Evolutionary conservation across 345 rosid genomes (phyloP), one percentile per base, ranked within the genome.

Genomic region (Populus ilicifolia): DNA sequence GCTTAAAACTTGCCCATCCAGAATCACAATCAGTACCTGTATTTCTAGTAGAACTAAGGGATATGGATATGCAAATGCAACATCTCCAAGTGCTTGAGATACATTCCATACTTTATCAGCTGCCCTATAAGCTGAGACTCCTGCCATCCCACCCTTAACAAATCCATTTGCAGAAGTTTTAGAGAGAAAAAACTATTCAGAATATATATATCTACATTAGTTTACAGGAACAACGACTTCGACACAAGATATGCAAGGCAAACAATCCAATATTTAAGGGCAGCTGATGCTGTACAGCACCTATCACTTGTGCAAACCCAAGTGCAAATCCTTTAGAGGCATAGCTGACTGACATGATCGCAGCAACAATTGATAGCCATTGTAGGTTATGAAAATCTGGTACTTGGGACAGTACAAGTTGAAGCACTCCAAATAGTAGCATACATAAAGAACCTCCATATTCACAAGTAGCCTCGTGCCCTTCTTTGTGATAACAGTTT

Each of bases 321-420:
- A 90, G 92, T 61, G 72, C 90, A 1, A 84, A 67, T 65, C 94
- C 94, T 0, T 84, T 88, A 30, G 66, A 83, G 56, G 94, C 56
- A 73, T 90, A 89, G 52, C 86, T 20, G 39, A 88, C 84, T 72
- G 92, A 86, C 94, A 89, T 89, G 77, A 75, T 20, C 5, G 92
- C 89, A 66, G 94, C 89, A 38, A 84, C 6, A 30, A 85, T 8
- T 1, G 94, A 90, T 18, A 90, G 86, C 87, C 90, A 88, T 30
- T 70, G 46, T 68, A 90, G 79, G 82, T 84, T 82, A 71, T 89
- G 90, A 69, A 86, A 87, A 82, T 89, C 83, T 12, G 91, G 91
- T 63, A 83, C 83, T 71, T 89, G 91, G 8, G 94, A 86, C 27
- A 89, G 38, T 25, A 88, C 13, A 48, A 88, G 68, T 66, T 90